These are phyloP conservation scores for Pichia cactophila DNA, from an alignment of 1,139 yeast genomes.

Conservation along the genomic window DNA sequence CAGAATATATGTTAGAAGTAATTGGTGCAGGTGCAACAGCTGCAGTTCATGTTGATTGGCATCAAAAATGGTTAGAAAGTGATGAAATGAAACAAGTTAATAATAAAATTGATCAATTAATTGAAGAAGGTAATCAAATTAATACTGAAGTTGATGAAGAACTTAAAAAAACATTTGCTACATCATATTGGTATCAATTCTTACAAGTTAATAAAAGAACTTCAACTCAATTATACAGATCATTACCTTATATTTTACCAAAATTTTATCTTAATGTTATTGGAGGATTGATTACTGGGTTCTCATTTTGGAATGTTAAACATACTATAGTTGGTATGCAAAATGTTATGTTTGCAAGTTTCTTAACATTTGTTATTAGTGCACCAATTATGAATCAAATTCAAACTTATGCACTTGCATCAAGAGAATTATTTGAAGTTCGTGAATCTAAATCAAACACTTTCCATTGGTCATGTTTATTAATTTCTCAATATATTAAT, in stretches of 20 bases:
- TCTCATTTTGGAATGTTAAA: slow-evolving; percentile 23
- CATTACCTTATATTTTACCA: slow-evolving; percentile 39
- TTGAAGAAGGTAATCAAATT: slow-evolving; percentile 21
- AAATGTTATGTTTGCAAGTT: slow-evolving; percentile 45
- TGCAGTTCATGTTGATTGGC: slow-evolving; percentile 36
- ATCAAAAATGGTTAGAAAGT: slow-evolving; percentile 32
- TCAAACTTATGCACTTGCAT: slow-evolving; percentile 45
- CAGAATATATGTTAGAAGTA: slow-evolving; percentile 45
- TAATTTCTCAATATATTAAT: slow-evolving; percentile 42
- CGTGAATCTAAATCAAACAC: slow-evolving; percentile 60
- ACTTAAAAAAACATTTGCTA: slow-evolving; percentile 29
- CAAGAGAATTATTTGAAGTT: slow-evolving; percentile 52
- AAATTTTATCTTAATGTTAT: slow-evolving; percentile 31
- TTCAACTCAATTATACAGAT: slow-evolving; percentile 39
- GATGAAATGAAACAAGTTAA: slow-evolving; percentile 19
- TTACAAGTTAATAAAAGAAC: slow-evolving; percentile 36
- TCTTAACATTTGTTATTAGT: slow-evolving; percentile 40
- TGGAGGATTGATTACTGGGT: slow-evolving; percentile 45
- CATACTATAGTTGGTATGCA: slow-evolving; percentile 43
- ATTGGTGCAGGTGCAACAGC: slow-evolving; percentile 54
- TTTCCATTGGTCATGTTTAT: slow-evolving; percentile 56
- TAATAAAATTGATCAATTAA: slow-evolving; percentile 21
- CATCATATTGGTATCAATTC: slow-evolving; percentile 34
- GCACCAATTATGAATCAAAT: slow-evolving; percentile 51
- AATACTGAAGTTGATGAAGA: slow-evolving; percentile 30